Conservation (phyloP, 1,284 basidiomycete genomes). For the Cutaneotrichosporon sp. region DNA sequence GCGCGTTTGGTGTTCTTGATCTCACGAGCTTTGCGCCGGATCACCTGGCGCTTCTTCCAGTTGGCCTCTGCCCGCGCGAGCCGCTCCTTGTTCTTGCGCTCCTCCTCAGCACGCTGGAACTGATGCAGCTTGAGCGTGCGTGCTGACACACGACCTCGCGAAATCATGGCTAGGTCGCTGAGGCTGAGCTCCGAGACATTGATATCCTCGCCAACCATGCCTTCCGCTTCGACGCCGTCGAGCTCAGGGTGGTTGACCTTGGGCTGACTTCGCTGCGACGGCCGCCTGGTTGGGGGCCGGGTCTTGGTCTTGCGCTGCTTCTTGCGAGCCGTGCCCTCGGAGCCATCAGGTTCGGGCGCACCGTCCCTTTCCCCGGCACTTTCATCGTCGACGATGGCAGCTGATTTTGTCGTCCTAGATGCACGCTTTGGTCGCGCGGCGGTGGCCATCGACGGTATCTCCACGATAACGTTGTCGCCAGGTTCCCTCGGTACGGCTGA, state of each 20-base stretch:
- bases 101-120: constrained; percentile 12
- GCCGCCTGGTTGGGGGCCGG: not conserved
- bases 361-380: not conserved
- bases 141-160: constrained; percentile 30
- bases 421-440: too few relatives aligned
- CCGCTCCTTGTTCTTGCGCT: constrained; percentile 18
- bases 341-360: not conserved
- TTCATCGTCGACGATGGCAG: not conserved
- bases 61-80: constrained; percentile 15
- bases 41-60: constrained; percentile 30
- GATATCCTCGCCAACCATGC: constrained; percentile 27
- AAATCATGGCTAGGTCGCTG: constrained; percentile 27
- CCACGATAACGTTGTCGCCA: too few relatives aligned
- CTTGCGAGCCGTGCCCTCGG: not conserved
- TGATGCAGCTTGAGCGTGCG: constrained; percentile 27
- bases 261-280: not conserved
- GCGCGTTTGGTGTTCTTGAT: constrained; percentile 26
- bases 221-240: constrained; percentile 26
- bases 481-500: too few relatives aligned
- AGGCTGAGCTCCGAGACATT: constrained; percentile 23
- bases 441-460: too few relatives aligned
- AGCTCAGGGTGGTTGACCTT: constrained; percentile 13
- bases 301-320: not conserved
- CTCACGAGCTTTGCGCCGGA: constrained; percentile 30
- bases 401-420: too few relatives aligned